Evolutionary conservation across 495 filamentous ascomycete species (phyloP).

Genomic region (Lophiostoma macrostomum): DNA sequence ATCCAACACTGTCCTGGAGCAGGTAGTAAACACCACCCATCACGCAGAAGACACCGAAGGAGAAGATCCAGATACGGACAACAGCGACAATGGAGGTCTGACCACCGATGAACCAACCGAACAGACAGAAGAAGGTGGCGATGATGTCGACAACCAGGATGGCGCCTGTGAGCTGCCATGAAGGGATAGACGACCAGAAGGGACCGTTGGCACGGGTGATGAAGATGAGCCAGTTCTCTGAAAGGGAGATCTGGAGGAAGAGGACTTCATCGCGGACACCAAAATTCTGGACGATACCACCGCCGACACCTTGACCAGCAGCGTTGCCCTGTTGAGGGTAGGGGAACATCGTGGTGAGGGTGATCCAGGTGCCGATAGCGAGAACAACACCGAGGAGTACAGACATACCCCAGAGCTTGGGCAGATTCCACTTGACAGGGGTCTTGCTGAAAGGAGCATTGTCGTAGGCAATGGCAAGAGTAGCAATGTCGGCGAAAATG

Average conservation of each 20-base stretch:
- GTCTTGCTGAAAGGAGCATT: constrained; percentile 82
- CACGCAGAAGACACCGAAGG: constrained; percentile 78
- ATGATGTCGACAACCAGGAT: constrained; percentile 77
- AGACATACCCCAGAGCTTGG: constrained; percentile 89
- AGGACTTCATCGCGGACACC: constrained; percentile 78
- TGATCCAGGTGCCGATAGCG: constrained; percentile 78
- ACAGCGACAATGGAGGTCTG: constrained; percentile 73
- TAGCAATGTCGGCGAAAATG: constrained; percentile 92
- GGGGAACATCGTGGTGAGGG: constrained; percentile 40
- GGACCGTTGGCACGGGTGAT: constrained; percentile 86
- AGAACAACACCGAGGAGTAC: constrained; percentile 77
- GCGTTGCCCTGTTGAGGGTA: constrained; percentile 34
- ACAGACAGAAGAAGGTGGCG: constrained; percentile 77
- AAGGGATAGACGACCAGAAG: constrained; percentile 81
- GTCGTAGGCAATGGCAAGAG: constrained; percentile 89
- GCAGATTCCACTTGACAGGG: constrained; percentile 92
- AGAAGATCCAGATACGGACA: constrained; percentile 85
- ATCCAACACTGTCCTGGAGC: constrained; percentile 69
- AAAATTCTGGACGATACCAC: constrained; percentile 83
- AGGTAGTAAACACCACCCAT: constrained; percentile 67
- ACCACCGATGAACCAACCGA: constrained; percentile 70
- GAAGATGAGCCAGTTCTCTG: constrained; percentile 96
- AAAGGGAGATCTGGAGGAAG: constrained; percentile 86
- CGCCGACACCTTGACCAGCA: constrained; percentile 45
- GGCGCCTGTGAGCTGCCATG: constrained; percentile 73